Conservation (phyloP, 441 rosid species). For the Arabidopsis lyrata region DNA sequence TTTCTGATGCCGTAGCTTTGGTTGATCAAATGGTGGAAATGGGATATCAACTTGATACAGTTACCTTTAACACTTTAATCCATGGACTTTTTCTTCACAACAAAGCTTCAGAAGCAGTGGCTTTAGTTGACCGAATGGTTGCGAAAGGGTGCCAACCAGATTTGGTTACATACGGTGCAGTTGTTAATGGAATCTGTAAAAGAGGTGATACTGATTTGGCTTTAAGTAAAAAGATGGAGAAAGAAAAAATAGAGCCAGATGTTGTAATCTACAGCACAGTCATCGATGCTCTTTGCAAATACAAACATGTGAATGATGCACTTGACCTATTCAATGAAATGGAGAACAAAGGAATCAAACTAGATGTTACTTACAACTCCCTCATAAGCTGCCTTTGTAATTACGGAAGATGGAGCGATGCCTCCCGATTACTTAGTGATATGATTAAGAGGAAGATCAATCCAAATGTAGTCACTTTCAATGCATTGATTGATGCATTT, state of each 20-base stretch:
- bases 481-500: background rate
- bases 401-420: background rate
- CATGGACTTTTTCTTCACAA: conserved; percentile 35
- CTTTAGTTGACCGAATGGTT: conserved; percentile 21
- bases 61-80: conserved; percentile 30
- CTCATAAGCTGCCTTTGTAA: conserved; percentile 1
- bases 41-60: background rate
- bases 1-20: background rate
- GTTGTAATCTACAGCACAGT: conserved; percentile 21
- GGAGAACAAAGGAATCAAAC: conserved; percentile 21
- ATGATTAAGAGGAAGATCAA: background rate
- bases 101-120: background rate
- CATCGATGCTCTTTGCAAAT: conserved; percentile 31
- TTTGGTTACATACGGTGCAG: background rate
- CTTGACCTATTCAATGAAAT: conserved; percentile 16
- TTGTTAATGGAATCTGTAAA: conserved; percentile 1
- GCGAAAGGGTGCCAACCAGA: conserved; percentile 1
- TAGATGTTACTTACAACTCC: background rate
- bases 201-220: conserved; percentile 8
- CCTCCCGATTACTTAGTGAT: background rate
- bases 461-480: background rate
- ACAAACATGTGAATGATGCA: background rate
- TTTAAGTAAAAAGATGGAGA: background rate
- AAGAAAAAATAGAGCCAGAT: background rate
- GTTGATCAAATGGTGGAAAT: conserved; percentile 16